A percentile compares a stretch with the other conserved stretches of the same genome.
Evolutionary conservation across 331 rosid genomes (phyloP).

Genomic region (Acacia pycnantha): DNA sequence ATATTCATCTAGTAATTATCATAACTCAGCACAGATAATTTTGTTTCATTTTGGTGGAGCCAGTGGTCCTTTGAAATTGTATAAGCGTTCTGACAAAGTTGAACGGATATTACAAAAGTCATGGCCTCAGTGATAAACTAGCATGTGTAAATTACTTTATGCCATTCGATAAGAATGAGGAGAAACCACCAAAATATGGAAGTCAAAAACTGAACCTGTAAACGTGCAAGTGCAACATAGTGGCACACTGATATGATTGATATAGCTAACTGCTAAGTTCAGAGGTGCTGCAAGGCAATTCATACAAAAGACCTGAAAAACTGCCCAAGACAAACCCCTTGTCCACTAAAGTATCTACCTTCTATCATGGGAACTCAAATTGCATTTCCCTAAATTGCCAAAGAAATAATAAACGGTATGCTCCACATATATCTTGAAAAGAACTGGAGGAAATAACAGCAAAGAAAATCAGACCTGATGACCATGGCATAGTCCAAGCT

Average conservation of each 20-base stretch:
- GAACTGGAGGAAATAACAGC: not conserved
- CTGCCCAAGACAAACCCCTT: not conserved
- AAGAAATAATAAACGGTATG: not conserved
- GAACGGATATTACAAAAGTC: not conserved
- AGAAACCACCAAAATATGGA: not conserved
- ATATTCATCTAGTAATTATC: not conserved
- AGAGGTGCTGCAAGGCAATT: not conserved
- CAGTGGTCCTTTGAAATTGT: not conserved
- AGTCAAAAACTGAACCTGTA: not conserved
- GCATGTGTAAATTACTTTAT: not conserved
- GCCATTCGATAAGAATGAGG: not conserved
- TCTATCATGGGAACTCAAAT: not conserved
- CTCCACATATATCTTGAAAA: not conserved
- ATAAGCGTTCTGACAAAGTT: not conserved
- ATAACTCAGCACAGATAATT: not conserved
- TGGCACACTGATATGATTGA: not conserved
- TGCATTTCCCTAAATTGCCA: not conserved
- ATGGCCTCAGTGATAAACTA: not conserved
- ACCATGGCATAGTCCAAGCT: slow-evolving; percentile 95
- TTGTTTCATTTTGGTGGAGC: not conserved
- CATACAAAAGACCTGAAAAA: not conserved
- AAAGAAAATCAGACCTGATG: slow-evolving; percentile 70
- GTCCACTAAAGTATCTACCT: not conserved
- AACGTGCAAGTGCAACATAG: not conserved
- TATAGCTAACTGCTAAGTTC: not conserved